Conservation (phyloP, 2,329 filamentous ascomycete genomes). For the Diatrype stigma region DNA sequence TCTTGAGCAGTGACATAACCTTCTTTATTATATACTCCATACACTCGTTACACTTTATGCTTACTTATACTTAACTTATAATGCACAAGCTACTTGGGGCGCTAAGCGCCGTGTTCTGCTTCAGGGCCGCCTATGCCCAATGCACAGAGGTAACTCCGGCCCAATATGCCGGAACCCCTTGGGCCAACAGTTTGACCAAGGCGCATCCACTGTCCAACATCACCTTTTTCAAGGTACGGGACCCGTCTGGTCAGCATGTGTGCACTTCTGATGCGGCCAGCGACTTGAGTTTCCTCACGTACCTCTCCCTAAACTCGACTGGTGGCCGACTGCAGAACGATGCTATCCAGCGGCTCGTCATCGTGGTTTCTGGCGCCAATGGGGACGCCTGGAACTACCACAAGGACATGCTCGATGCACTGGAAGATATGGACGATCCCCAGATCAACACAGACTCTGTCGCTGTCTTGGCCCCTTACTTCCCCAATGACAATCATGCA, state of each 20-base stretch:
- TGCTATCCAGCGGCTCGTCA: conserved; percentile 2
- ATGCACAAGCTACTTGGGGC: not conserved
- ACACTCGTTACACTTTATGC: too few relatives aligned
- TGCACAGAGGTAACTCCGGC: conserved; percentile 3
- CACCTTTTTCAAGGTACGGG: conserved; percentile 6
- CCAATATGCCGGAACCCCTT: conserved; percentile 4
- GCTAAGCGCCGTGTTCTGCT: not conserved
- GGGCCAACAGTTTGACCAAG: conserved; percentile 1
- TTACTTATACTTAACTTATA: not conserved
- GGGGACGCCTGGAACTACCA: conserved; percentile 4
- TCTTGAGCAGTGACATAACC: too few relatives aligned
- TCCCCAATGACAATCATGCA: conserved; percentile 5
- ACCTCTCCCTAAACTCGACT: conserved; percentile 4
- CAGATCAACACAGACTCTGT: conserved; percentile 1
- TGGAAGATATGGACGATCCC: conserved; percentile 1
- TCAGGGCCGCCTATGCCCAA: not conserved
- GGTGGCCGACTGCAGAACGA: not conserved
- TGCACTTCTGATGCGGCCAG: conserved; percentile 4
- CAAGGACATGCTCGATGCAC: conserved; percentile 1
- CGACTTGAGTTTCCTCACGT: conserved; percentile 5
- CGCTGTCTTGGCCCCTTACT: conserved; percentile 1
- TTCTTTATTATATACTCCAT: too few relatives aligned
- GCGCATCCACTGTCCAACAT: conserved; percentile 3
- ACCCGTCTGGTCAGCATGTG: conserved; percentile 4
- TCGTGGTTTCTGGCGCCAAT: conserved; percentile 3